A percentile compares a stretch with the other conserved stretches of the same genome.
Conservation (phyloP, 495 filamentous ascomycete genomes). For the Xylaria bambusicola region DNA sequence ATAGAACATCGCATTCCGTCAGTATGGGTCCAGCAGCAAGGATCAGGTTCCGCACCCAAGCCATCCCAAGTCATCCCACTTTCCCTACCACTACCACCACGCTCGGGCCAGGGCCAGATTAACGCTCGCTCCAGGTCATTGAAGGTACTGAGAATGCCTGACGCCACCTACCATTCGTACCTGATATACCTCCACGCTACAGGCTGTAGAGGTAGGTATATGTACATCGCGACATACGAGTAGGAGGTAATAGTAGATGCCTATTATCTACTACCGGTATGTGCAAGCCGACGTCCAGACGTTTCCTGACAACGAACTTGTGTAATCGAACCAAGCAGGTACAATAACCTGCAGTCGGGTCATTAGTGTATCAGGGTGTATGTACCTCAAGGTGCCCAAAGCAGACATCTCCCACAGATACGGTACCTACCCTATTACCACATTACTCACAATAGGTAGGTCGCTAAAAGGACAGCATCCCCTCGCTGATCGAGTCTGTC, state of each 20-base stretch:
- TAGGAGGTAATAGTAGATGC: too few species aligned
- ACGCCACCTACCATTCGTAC: too few species aligned
- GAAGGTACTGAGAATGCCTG: neutral
- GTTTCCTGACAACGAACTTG: neutral
- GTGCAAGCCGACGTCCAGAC: neutral
- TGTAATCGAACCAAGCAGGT: too few species aligned
- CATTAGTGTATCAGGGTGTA: neutral
- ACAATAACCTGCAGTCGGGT: neutral
- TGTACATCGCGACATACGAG: too few species aligned
- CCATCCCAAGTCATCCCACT: neutral
- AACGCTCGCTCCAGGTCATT: neutral
- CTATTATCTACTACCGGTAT: too few species aligned
- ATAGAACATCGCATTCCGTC: conserved; percentile 17
- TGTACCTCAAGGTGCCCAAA: neutral
- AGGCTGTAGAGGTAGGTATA: too few species aligned
- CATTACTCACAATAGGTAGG: too few species aligned
- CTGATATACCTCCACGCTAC: too few species aligned
- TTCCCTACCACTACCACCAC: neutral
- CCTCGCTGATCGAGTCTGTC: neutral
- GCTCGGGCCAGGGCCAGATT: neutral
- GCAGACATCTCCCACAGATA: conserved; percentile 4
- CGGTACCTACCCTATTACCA: too few species aligned
- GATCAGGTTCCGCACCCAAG: neutral
- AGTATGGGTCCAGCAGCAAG: conserved; percentile 10
- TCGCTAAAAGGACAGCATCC: neutral